A percentile compares a stretch with the other conserved stretches of the same genome.
Conservation (phyloP, 306 rosid species). For the Quercus dentata region DNA sequence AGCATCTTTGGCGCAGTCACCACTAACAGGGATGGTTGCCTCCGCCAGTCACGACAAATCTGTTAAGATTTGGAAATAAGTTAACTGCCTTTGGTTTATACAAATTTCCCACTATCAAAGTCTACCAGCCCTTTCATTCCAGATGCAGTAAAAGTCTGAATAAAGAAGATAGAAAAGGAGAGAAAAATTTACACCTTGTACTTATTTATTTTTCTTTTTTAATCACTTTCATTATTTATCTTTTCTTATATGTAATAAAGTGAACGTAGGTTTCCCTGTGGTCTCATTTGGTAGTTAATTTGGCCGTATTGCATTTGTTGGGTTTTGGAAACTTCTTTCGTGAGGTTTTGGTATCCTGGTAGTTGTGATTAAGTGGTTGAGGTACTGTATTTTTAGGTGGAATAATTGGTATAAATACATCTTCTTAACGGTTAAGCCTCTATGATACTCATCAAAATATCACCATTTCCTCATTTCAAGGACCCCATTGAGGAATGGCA, state of each 20-base stretch:
- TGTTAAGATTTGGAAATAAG: slow-evolving; percentile 85
- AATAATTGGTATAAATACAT: neutral
- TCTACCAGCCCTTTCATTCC: slow-evolving; percentile 18
- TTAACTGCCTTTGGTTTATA: slow-evolving; percentile 14
- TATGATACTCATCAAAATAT: too few relatives aligned
- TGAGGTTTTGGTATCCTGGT: neutral
- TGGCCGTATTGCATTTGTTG: neutral
- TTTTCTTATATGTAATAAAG: slow-evolving; percentile 21
- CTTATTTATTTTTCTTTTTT: neutral
- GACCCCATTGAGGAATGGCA: too few relatives aligned
- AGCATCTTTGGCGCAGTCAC: slow-evolving; percentile 83
- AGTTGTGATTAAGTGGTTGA: neutral
- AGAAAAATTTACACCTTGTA: slow-evolving; percentile 17
- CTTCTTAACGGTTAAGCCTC: neutral
- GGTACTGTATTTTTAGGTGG: neutral
- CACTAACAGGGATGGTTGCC: slow-evolving; percentile 80
- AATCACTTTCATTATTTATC: neutral
- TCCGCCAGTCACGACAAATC: slow-evolving; percentile 87
- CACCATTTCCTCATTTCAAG: too few relatives aligned
- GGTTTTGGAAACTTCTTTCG: neutral
- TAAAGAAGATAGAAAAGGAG: slow-evolving; percentile 8
- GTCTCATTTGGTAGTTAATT: slow-evolving; percentile 14
- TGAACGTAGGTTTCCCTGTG: slow-evolving; percentile 11
- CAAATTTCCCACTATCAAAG: slow-evolving; percentile 17
- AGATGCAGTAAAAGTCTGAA: slow-evolving; percentile 17